A percentile compares a stretch with the other conserved stretches of the same genome.
phyloP scores from a whole-genome alignment of 345 rosid genomes.

The Linum usitatissimum region DNA sequence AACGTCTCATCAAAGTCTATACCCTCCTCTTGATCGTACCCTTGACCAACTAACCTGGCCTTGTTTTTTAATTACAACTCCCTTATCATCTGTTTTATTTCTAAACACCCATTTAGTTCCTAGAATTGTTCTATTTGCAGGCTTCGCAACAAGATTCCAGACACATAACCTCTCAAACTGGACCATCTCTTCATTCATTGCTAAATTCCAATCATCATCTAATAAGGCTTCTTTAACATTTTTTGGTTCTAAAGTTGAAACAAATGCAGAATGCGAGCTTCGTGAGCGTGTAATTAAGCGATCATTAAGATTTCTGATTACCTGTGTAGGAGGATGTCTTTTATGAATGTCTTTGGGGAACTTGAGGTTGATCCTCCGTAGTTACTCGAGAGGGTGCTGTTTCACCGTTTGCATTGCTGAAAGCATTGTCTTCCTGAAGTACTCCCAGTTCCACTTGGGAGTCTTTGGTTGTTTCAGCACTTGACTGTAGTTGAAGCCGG shows the following conservation, averaged over 20 bases:
- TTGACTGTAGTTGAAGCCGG: too few species aligned
- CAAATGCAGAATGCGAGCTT: neutral
- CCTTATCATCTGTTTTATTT: neutral
- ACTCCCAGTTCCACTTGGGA: too few species aligned
- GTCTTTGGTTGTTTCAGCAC: too few species aligned
- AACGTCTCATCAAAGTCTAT: too few species aligned
- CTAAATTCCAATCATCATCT: too few species aligned
- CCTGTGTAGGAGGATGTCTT: neutral
- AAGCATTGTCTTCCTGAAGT: too few species aligned
- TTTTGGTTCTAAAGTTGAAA: too few species aligned
- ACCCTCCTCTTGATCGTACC: too few species aligned
- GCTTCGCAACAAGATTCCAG: neutral
- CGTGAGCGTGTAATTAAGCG: neutral
- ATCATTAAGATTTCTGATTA: neutral
- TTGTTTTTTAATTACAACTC: neutral
- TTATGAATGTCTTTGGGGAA: neutral
- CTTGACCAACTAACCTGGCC: too few species aligned
- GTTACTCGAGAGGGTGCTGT: too few species aligned
- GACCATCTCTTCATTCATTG: neutral
- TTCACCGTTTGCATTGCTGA: too few species aligned
- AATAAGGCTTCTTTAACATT: too few species aligned
- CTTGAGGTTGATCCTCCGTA: neutral
- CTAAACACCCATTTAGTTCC: neutral
- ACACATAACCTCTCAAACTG: neutral
- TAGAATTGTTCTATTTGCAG: neutral